Evolutionary conservation across 23 red algal species (phyloP), one percentile per base, ranked within the genome.

Genomic region (Gracilariopsis chorda): DNA sequence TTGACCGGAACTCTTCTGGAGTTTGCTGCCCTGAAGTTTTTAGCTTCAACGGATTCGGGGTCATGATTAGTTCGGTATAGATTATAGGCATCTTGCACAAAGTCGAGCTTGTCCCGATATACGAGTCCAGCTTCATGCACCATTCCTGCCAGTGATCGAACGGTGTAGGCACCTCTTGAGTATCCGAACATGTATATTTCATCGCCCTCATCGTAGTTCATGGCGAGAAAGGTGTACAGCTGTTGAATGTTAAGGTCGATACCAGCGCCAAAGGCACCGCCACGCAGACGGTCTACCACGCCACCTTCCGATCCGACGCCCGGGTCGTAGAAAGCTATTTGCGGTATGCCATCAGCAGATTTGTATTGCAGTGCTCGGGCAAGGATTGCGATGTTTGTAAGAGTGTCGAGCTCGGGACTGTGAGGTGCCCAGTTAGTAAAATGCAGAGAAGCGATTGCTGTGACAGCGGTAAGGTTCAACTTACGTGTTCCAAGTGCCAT

Each of bases 161-260:
- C 88, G 4, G 88, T 91, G 43, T 91, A 91, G 28, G 56, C 63
- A 2, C 88, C 88, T 10, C 88, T 73, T 46, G 73, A 81, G 43
- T 30, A 91, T 11, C 88, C 88, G 28, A 91, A 91, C 41, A 91
- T 49, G 88, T 91, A 91, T 30, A 91, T 74, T 74, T 91, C 88
- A 72, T 91, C 88, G 6, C 88, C 88, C 48, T 68, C 75, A 5
- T 51, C 59, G 30, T 91, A 91, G 88, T 91, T 91, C 36, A 90
- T 67, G 7, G 86, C 86, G 17, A 90, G 43, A 48, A 80, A 90
- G 34, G 57, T 80, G 57, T 90, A 90, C 55, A 90, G 34, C 14
- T 90, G 65, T 41, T 78, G 71, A 42, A 90, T 90, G 86, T 90
- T 90, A n/a, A 48, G 39, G 42, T 90, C 86, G 75, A 90, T 90